phyloP scores from a whole-genome alignment of 164 flowering plant species.

The Stephania cephalantha region DNA sequence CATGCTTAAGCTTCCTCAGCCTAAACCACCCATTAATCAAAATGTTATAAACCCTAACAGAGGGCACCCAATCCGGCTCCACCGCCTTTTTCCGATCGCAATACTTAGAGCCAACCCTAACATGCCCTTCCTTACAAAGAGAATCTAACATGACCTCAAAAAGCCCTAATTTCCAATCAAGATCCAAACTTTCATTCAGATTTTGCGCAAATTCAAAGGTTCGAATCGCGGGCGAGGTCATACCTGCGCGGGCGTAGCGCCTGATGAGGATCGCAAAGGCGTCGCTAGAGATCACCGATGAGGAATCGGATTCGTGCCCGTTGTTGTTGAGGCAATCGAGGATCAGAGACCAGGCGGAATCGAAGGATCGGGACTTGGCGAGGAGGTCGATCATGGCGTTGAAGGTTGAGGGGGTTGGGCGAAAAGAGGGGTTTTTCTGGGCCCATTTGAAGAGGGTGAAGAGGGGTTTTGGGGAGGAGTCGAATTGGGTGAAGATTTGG shows the following conservation, averaged over 20 bases:
- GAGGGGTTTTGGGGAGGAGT: constrained; percentile 55
- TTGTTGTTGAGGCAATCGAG: constrained; percentile 22
- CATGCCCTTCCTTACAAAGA: constrained; percentile 75
- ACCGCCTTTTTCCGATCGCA: constrained; percentile 25
- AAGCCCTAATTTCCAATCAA: constrained; percentile 23
- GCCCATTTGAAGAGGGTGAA: constrained; percentile 58
- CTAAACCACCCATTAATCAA: constrained; percentile 74
- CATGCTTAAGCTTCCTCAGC: constrained; percentile 50
- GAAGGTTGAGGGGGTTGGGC: constrained; percentile 30
- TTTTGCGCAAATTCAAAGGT: constrained; percentile 48
- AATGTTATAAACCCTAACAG: constrained; percentile 53
- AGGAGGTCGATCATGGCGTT: constrained; percentile 48
- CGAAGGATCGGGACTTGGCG: constrained; percentile 53
- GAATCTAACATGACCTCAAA: constrained; percentile 62
- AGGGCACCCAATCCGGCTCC: constrained; percentile 39
- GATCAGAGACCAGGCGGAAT: constrained; percentile 57
- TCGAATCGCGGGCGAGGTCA: constrained; percentile 43
- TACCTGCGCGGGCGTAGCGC: constrained; percentile 66
- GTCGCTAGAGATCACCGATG: constrained; percentile 30
- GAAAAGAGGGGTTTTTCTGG: constrained; percentile 36
- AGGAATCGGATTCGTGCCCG: constrained; percentile 10
- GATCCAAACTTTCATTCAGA: constrained; percentile 17
- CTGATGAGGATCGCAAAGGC: constrained; percentile 52
- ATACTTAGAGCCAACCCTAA: constrained; percentile 49
- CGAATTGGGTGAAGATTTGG: constrained; percentile 38